A percentile compares a stretch with the other conserved stretches of the same genome.
Conservation (phyloP, 2,329 filamentous ascomycete species). For the Aspergillus spinulosporus region DNA sequence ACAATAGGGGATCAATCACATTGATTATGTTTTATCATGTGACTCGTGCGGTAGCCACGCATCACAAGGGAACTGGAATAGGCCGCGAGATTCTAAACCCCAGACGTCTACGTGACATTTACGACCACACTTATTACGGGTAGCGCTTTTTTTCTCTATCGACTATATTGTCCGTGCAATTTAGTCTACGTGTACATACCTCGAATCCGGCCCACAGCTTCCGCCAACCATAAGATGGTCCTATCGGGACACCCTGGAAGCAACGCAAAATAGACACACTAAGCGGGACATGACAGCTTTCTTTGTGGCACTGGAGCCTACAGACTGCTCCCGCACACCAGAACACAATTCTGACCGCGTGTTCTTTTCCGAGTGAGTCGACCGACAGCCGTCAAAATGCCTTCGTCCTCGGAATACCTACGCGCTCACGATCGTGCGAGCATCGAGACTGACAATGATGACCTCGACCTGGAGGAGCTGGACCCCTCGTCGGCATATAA, state of each 20-base stretch:
- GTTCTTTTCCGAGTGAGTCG: neutral
- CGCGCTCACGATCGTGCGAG: slow-evolving; percentile 35
- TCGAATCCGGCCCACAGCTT: neutral
- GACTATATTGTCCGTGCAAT: neutral
- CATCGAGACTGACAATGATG: slow-evolving; percentile 45
- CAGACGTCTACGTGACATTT: slow-evolving; percentile 6
- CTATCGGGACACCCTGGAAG: slow-evolving; percentile 17
- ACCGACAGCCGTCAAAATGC: slow-evolving; percentile 29
- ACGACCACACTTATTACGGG: neutral
- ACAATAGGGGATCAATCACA: slow-evolving; percentile 9
- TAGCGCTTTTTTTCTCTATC: neutral
- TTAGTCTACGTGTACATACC: slow-evolving; percentile 4
- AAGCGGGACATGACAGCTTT: slow-evolving; percentile 25
- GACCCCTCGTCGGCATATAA: slow-evolving; percentile 39
- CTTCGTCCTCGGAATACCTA: slow-evolving; percentile 39
- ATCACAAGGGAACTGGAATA: slow-evolving; percentile 13
- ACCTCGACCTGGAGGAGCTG: slow-evolving; percentile 49
- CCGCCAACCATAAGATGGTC: slow-evolving; percentile 21
- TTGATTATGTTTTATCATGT: slow-evolving; percentile 20
- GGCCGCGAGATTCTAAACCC: slow-evolving; percentile 22
- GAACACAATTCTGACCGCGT: slow-evolving; percentile 4
- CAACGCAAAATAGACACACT: slow-evolving; percentile 21
- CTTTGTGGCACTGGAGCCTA: slow-evolving; percentile 21
- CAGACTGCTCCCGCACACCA: slow-evolving; percentile 22
- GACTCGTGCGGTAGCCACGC: slow-evolving; percentile 14